Base-by-base conservation (phyloP, 129 eudicot genomes). In the Tanacetum coccineum region DNA sequence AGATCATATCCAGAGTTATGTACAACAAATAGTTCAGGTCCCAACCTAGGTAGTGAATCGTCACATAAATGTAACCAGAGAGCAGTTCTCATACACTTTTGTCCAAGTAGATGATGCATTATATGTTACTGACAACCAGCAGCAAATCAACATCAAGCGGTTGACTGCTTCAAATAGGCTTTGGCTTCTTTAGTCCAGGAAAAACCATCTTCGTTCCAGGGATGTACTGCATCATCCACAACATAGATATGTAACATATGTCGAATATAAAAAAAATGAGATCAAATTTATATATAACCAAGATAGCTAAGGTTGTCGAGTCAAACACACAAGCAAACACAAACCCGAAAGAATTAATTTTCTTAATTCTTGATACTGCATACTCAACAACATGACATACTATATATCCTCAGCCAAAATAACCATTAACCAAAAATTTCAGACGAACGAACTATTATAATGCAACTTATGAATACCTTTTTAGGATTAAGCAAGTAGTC, bases 401-500 rank as follows among this genome's bases (percentile, higher is more conserved):
- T 36, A 6, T 6, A 36, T 2, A 36, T 7, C 42, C 42, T 36
- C 10, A 1, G 42, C 42, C 42, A 36, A 36, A 36, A 6, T 7
- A 36, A 36, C 42, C 42, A 36, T 2, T 36, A 9, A 2, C 9
- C 28, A 6, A 9, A 6, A 1, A 51, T 4, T 52, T 18, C 14
- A 68, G 4, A 36, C 8, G 3, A 10, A 26, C 9, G 26, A 45
- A 45, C 7, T n/a, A 59, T 4, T 40, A 46, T 20, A 20, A 45
- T 12, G 56, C 12, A 68, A 47, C 7, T 8, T 30, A 15, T 60
- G 48, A 20, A 14, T 78, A 90, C 97, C 91, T 90, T 90, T 76
- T 90, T 90, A 19, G 97, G 97, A 62, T 89, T 89, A 17, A 89
- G 86, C 85, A 90, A 80, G 83, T 90, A 86, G 13, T 90, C 97